A percentile compares a stretch with the other conserved stretches of the same genome.
Conservation (phyloP, 2,329 filamentous ascomycete species). For the Botrytis squamosa region DNA sequence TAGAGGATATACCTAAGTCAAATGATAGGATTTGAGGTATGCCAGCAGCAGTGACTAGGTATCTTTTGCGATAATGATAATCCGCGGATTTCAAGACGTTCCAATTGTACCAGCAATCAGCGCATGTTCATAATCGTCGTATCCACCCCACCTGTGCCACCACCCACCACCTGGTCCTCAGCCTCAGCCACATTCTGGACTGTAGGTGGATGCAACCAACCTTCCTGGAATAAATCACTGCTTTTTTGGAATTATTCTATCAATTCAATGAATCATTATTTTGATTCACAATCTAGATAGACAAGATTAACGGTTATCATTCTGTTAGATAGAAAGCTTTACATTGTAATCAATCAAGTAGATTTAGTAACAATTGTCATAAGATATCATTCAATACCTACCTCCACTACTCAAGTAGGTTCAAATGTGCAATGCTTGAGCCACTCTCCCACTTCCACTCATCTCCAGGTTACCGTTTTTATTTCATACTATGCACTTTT, state of each 20-base stretch:
- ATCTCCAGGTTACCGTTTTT: background rate
- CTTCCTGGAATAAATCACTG: background rate
- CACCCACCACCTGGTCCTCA: background rate
- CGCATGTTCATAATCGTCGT: constrained; percentile 3
- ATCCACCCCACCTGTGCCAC: background rate
- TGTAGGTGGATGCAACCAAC: too few species aligned
- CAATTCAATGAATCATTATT: background rate
- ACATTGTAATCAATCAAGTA: too few species aligned
- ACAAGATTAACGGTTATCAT: too few species aligned
- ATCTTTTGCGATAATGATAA: constrained; percentile 3
- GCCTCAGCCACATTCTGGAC: background rate
- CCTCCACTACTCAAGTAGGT: too few species aligned
- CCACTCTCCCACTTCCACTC: background rate
- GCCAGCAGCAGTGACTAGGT: constrained; percentile 14
- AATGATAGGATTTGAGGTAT: constrained; percentile 20
- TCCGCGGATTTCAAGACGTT: constrained; percentile 2
- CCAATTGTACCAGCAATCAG: background rate
- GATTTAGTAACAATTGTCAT: background rate
- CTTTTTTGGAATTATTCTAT: background rate
- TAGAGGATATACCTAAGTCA: constrained; percentile 15
- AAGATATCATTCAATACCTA: background rate
- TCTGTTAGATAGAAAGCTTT: background rate
- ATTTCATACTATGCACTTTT: background rate
- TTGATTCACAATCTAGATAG: background rate
- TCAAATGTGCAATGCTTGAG: background rate